These are phyloP conservation scores for Pleomassaria siparia DNA, from an alignment of 2,329 filamentous ascomycete genomes.

Conservation along the genomic window DNA sequence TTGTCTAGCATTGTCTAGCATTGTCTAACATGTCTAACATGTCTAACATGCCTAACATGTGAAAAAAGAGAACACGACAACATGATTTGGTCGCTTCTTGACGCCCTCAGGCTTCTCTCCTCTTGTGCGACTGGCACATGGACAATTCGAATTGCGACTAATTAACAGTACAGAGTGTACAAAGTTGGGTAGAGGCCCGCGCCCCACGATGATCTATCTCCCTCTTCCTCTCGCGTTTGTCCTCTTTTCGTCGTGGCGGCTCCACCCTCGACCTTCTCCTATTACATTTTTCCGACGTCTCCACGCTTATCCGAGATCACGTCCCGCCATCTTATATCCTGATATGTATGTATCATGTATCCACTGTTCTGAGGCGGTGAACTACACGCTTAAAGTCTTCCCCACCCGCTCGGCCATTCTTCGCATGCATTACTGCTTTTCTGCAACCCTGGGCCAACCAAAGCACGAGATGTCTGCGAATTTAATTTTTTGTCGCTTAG, in stretches of 20 bases:
- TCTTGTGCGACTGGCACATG: conserved; percentile 12
- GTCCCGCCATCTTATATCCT: not conserved
- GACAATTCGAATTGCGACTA: no score
- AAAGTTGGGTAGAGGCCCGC: no score
- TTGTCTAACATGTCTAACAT: not conserved
- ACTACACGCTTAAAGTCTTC: conserved; percentile 18
- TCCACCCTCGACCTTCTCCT: conserved; percentile 14
- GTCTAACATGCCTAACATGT: conserved; percentile 23
- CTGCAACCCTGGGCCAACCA: conserved; percentile 12
- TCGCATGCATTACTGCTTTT: conserved; percentile 10
- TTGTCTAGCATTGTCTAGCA: no score
- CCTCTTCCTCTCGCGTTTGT: not conserved
- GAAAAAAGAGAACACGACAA: conserved; percentile 21
- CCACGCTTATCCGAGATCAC: conserved; percentile 11
- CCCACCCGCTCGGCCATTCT: conserved; percentile 10
- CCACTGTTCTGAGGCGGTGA: conserved; percentile 21
- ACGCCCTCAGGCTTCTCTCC: conserved; percentile 14
- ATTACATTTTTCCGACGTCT: conserved; percentile 6
- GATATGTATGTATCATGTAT: not conserved
- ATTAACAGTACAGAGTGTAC: no score
- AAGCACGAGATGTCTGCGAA: conserved; percentile 6
- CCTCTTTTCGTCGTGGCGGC: conserved; percentile 5
- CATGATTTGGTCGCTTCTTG: conserved; percentile 16
- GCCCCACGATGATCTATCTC: no score
- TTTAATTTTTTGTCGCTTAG: conserved; percentile 6